Evolutionary conservation across 805 yeast genomes (phyloP), one percentile per base, ranked within the genome.

Genomic region (Saccharomycopsis fibuligera): DNA sequence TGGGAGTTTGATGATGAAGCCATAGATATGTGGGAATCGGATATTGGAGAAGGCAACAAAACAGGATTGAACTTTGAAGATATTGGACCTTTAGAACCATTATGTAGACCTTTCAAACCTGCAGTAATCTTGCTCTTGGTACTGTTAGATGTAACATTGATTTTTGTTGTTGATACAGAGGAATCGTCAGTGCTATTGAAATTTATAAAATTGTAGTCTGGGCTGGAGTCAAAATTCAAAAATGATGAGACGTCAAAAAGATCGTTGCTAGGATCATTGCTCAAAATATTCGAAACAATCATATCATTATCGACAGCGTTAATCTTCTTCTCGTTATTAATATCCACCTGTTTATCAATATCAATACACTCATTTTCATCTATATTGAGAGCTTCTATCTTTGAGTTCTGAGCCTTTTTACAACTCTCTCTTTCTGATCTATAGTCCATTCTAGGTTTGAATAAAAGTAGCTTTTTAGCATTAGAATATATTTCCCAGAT

Each of bases 401-500:
- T 19, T 12, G 14, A 25, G 23, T 45, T 41, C 38, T 59, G 62
- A 4, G 50, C 36, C 3, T 50, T 54, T 45, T 56, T 59, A 35
- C 60, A 60, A 33, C 55, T 55, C 42, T 61, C 66, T 47, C 66
- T 56, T 17, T 60, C 48, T 4, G 53, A 51, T 48, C 66, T 49
- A 46, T 63, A 60, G 44, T 63, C 67, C 38, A 62, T 61, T 43
- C 67, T 55, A 22, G 64, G 63, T 46, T 62, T 64, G 2, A 58
- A 53, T 0, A 55, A 57, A 43, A 63, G 53, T 22, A 63, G 54
- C 46, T 58, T 61, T 54, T 60, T 61, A 3, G 67, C 67, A 35
- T 62, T 62, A 1, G 61, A 48, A 50, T 61, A 63, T 24, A 63
- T 60, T 45, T 63, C 67, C 67, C 67, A 63, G 16, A 63, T 56